Percentiles rank a stretch among this genome's conserved stretches.
These are phyloP conservation scores for Pseudoperonospora humuli DNA, from an alignment of 352 stramenopile genomes.

Conservation along the genomic window DNA sequence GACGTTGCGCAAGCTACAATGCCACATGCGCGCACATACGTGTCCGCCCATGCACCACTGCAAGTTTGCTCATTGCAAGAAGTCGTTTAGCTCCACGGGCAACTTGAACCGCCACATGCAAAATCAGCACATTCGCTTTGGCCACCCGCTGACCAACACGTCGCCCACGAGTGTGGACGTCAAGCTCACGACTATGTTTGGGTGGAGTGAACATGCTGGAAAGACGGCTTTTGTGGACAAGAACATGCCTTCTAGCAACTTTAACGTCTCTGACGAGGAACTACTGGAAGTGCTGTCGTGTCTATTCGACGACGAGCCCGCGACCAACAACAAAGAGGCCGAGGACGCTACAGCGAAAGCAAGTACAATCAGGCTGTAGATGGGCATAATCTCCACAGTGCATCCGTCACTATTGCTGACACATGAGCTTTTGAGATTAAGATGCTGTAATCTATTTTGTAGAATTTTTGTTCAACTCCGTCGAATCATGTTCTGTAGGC, in stretches of 20 bases:
- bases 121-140: conserved; percentile 37
- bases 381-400: too few species aligned
- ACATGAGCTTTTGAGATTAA: too few species aligned
- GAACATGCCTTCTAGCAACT: background rate
- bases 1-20: conserved; percentile 37
- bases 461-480: too few species aligned
- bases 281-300: conserved; percentile 32
- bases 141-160: conserved; percentile 16
- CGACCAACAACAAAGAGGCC: background rate
- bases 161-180: conserved; percentile 19
- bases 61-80: conserved; percentile 35
- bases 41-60: conserved; percentile 30
- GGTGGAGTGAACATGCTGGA: conserved; percentile 1
- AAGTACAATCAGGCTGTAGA: background rate
- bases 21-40: conserved; percentile 44
- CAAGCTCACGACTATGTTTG: conserved; percentile 1
- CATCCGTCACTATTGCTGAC: too few species aligned
- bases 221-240: conserved; percentile 3
- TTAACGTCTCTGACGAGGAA: conserved; percentile 24
- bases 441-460: too few species aligned
- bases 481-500: too few species aligned
- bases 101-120: conserved; percentile 56
- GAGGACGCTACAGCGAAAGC: background rate
- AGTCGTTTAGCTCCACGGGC: conserved; percentile 56
- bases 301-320: conserved; percentile 24